These are phyloP conservation scores for Leucoagaricus sp. DNA, from an alignment of 1,284 basidiomycete species.

Conservation along the genomic window DNA sequence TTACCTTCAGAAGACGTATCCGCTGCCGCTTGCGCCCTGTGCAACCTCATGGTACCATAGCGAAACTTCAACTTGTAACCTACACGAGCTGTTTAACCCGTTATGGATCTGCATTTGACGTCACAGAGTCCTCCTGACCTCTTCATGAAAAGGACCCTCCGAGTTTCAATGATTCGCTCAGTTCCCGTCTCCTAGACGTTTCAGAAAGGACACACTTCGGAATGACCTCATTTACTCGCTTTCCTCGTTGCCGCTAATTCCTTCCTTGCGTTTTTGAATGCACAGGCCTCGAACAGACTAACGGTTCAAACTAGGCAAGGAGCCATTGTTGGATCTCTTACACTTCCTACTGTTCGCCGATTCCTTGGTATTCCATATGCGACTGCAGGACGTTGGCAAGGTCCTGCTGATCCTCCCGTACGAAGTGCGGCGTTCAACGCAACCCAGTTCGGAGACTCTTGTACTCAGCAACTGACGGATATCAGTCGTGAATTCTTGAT, in stretches of 20 bases:
- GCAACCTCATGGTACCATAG: too few relatives aligned
- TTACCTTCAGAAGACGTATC: too few relatives aligned
- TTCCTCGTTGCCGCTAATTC: background rate
- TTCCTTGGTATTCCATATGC: slow-evolving; percentile 39
- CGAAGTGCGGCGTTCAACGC: slow-evolving; percentile 26
- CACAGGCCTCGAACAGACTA: slow-evolving; percentile 18
- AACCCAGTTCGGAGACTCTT: slow-evolving; percentile 30
- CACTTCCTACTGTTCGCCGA: slow-evolving; percentile 29
- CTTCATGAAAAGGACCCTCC: too few relatives aligned
- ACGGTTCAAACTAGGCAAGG: slow-evolving; percentile 31
- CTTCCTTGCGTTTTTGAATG: background rate
- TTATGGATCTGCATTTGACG: too few relatives aligned
- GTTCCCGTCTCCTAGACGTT: background rate
- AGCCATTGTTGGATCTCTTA: slow-evolving; percentile 27
- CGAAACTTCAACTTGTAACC: too few relatives aligned
- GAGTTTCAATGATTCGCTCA: too few relatives aligned
- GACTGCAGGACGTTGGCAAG: slow-evolving; percentile 32
- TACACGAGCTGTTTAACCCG: too few relatives aligned
- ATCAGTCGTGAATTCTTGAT: slow-evolving; percentile 24
- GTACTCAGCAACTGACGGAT: slow-evolving; percentile 27
- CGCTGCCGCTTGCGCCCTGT: too few relatives aligned
- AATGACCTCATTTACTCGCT: background rate
- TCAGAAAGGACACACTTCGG: background rate
- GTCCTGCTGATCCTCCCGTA: slow-evolving; percentile 25
- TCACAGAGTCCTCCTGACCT: too few relatives aligned